Percentiles rank a stretch among this genome's conserved stretches.
Conservation (phyloP, 495 filamentous ascomycete species). For the Cudoniella acicularis region DNA sequence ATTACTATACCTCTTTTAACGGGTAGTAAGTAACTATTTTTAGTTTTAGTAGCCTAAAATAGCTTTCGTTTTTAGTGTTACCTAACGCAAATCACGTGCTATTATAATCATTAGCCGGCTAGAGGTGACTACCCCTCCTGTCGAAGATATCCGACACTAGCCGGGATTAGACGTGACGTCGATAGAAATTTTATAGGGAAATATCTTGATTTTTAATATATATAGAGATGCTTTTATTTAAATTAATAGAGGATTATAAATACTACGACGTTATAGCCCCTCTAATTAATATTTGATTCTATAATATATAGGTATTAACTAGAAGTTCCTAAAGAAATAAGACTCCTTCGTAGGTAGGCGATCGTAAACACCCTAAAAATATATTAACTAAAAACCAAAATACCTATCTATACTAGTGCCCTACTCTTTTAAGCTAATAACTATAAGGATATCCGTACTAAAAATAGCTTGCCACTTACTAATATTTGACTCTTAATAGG, state of each 20-base stretch:
- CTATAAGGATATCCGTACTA: conserved; percentile 1
- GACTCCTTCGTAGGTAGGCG: not conserved
- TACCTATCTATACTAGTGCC: conserved; percentile 3
- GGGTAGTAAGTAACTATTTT: conserved; percentile 8
- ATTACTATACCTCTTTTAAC: conserved; percentile 6
- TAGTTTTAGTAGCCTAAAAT: conserved; percentile 13
- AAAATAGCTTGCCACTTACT: conserved; percentile 3
- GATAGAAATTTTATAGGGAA: conserved; percentile 10
- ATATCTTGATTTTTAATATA: not conserved
- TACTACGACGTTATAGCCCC: not conserved
- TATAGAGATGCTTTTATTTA: not conserved
- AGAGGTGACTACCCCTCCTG: conserved; percentile 8
- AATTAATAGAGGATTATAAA: not conserved
- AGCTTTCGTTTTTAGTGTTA: conserved; percentile 13
- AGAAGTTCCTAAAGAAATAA: not conserved
- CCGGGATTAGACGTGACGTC: conserved; percentile 14
- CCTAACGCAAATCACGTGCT: conserved; percentile 14
- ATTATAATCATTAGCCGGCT: conserved; percentile 7
- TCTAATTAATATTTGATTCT: not conserved
- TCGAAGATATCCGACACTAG: conserved; percentile 13
- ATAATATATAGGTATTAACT: not conserved
- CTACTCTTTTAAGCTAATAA: conserved; percentile 9
- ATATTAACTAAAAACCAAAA: conserved; percentile 5
- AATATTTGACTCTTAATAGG: conserved; percentile 4
- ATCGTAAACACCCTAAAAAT: not conserved